These are phyloP conservation scores for Tetragonia tetragonoides DNA, from an alignment of 148 eudicot genomes.

Conservation along the genomic window DNA sequence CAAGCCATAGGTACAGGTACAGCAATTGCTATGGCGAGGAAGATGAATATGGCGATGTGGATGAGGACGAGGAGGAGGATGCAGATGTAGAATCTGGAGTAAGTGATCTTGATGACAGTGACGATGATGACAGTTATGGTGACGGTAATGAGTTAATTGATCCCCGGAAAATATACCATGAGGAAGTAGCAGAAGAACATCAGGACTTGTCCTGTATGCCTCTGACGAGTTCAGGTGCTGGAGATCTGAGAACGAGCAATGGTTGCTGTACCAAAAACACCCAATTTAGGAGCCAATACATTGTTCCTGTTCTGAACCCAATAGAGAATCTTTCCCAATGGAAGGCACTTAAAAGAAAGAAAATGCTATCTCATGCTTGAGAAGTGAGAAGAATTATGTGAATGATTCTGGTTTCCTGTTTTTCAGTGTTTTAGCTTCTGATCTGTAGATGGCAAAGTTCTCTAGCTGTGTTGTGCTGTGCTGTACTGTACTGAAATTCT, in stretches of 20 bases:
- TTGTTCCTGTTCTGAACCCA: constrained; percentile 59
- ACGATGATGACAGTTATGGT: constrained; percentile 14
- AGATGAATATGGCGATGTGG: constrained; percentile 15
- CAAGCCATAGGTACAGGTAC: constrained; percentile 35
- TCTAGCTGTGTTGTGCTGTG: neutral
- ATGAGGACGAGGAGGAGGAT: constrained; percentile 15
- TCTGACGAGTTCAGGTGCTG: constrained; percentile 25
- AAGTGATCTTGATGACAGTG: constrained; percentile 20
- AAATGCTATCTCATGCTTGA: constrained; percentile 14
- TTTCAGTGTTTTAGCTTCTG: constrained; percentile 5
- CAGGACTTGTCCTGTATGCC: constrained; percentile 15
- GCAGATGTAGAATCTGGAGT: constrained; percentile 17
- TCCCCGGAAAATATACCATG: neutral
- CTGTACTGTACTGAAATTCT: neutral
- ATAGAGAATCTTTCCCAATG: constrained; percentile 69
- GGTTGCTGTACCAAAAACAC: neutral
- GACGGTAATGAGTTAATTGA: constrained; percentile 5
- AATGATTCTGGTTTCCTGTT: constrained; percentile 11
- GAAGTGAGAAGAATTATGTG: neutral
- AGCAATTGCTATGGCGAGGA: constrained; percentile 24
- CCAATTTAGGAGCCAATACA: constrained; percentile 38
- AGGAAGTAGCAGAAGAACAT: constrained; percentile 12
- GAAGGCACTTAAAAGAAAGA: constrained; percentile 55
- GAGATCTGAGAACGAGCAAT: neutral
- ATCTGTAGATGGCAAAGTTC: neutral